Conservation (phyloP, 2,329 filamentous ascomycete species). For the Camptophora hylomeconis region DNA sequence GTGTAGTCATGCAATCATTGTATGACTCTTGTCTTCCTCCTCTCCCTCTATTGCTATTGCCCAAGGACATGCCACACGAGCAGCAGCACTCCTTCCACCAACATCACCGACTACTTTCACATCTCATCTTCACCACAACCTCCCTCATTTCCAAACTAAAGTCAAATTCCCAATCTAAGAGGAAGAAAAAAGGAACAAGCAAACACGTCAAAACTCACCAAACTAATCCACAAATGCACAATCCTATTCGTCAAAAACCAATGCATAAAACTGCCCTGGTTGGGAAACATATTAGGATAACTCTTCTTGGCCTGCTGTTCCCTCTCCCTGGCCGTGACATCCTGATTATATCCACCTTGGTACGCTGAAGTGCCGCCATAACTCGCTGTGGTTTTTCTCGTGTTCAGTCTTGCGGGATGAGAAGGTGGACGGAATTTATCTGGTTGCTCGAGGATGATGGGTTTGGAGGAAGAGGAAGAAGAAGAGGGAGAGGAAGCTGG, state of each 20-base stretch:
- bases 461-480: conserved; percentile 29
- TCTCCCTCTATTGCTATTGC: too few relatives aligned
- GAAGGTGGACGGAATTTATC: conserved; percentile 85
- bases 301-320: conserved; percentile 53
- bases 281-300: conserved; percentile 84
- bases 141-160: too few relatives aligned
- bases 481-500: neutral
- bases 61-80: too few relatives aligned
- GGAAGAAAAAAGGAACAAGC: neutral
- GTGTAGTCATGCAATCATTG: too few relatives aligned
- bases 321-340: conserved; percentile 45
- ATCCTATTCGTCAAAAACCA: conserved; percentile 68
- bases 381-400: conserved; percentile 43
- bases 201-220: conserved; percentile 45
- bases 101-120: too few relatives aligned
- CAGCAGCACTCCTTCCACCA: too few relatives aligned
- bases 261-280: conserved; percentile 66
- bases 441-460: conserved; percentile 69
- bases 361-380: conserved; percentile 57
- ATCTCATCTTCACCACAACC: too few relatives aligned
- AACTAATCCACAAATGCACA: conserved; percentile 70
- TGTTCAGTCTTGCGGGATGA: conserved; percentile 58
- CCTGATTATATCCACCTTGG: too few relatives aligned
- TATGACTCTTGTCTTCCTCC: too few relatives aligned
- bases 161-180: conserved; percentile 3